phyloP scores from a whole-genome alignment of 352 stramenopile species.

The Phytophthora brassicae region DNA sequence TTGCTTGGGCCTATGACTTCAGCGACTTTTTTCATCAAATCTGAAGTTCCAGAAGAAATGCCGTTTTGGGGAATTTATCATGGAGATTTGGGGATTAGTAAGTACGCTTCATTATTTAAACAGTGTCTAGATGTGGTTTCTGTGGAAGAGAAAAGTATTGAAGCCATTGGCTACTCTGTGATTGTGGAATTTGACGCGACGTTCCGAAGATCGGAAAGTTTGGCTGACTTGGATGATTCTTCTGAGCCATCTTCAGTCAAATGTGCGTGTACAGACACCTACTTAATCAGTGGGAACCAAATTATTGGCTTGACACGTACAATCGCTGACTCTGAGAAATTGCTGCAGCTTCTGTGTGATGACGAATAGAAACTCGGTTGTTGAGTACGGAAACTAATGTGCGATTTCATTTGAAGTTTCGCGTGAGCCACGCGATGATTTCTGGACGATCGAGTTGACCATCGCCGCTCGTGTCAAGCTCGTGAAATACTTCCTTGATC shows the following conservation, averaged over 20 bases:
- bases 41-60: slow-evolving; percentile 75
- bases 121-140: slow-evolving; percentile 58
- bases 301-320: slow-evolving; percentile 80
- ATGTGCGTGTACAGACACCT: slow-evolving; percentile 76
- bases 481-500: slow-evolving; percentile 54
- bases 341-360: slow-evolving; percentile 62
- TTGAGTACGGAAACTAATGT: slow-evolving; percentile 5
- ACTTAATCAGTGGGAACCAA: slow-evolving; percentile 68
- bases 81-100: slow-evolving; percentile 56
- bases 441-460: slow-evolving; percentile 61
- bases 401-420: slow-evolving; percentile 44
- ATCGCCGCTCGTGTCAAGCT: slow-evolving; percentile 65
- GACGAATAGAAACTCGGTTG: slow-evolving; percentile 36
- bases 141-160: slow-evolving; percentile 63
- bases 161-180: slow-evolving; percentile 74
- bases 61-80: slow-evolving; percentile 82
- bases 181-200: slow-evolving; percentile 77
- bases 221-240: slow-evolving; percentile 30
- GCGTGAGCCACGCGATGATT: slow-evolving; percentile 58
- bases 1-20: slow-evolving; percentile 56
- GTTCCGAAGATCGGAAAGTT: slow-evolving; percentile 46
- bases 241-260: slow-evolving; percentile 39
- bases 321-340: slow-evolving; percentile 79
- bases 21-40: slow-evolving; percentile 74
- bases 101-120: slow-evolving; percentile 74